Evolutionary conservation across 768 basidiomycete species (phyloP), one percentile per base, ranked within the genome.

Genomic region (Xerocomellus amylosporus): DNA sequence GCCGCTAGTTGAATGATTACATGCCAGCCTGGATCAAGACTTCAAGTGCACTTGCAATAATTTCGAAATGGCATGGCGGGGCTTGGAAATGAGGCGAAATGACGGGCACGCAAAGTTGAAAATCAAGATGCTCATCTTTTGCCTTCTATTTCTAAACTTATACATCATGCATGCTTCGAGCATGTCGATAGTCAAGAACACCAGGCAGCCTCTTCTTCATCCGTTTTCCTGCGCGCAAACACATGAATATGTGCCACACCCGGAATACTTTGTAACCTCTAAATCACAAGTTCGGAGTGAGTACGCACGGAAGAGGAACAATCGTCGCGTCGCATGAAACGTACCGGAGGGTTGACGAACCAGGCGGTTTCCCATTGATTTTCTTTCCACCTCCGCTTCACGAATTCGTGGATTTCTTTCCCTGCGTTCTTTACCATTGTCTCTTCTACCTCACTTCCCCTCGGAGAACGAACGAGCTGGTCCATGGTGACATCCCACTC

Each of bases 311-410:
- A 44, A 40, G 20, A 36, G 8, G 4, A n/a, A 34, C 3, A 14
- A 22, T 12, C 10, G 31, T 22, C 6, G n/a, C 9, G 0, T 5
- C 15, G 19, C 19, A 48, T 12, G 14, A 49, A 28, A 46, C 87
- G 66, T 62, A 93, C 91, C 46, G 86, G 88, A 40, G 91, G 91
- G 64, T 93, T 93, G 40, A 91, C 87, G 64, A 93, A 93, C 92
- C 92, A 94, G 2, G 88, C 89, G 0, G 90, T 90, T 71, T 94
- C 92, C 90, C 89, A 94, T n/a, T 80, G 78, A 5, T 63, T 67
- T 63, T 90, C 88, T 17, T 64, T 61, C 92, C 92, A 93, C 45
- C 82, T 73, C 45, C 74, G 76, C 66, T 71, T 75, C 13, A 94
- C 80, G 67, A 87, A 93, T 46, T 69, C 70, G 33, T 80, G 75